Base-by-base conservation (phyloP, 148 eudicot species). In the Bassia scoparia region DNA sequence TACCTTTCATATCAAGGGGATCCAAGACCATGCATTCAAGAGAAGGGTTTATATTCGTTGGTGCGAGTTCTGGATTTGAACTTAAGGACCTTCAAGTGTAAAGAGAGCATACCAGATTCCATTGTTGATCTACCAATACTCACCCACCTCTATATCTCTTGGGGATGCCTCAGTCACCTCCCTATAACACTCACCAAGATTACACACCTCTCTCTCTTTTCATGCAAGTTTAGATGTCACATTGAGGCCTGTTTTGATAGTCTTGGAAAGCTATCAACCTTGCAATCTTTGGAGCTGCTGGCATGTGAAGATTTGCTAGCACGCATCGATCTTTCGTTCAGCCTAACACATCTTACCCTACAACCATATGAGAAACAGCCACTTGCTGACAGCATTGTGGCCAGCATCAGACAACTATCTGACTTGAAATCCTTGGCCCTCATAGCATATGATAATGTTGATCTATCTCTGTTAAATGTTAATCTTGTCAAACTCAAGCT, bases 141-240 rank as follows among this genome's bases (percentile, higher is more conserved):
- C 30, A 56, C 61, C 14, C 61, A 56, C 61, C 61, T 56, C 31
- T 56, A 56, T 56, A 56, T 56, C 61, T 56, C 61, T 56, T 13
- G 26, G 24, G 12, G 61, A 26, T 23, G 18, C n/a, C 61, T 56
- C 61, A 4, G 31, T 23, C 0, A 56, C 3, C 61, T 23, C 14
- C 31, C 61, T 26, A 2, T 23, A 24, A 7, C 12, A 24, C 7
- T 56, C 30, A 5, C 13, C 4, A 54, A 27, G 31, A 7, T 24
- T 27, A 56, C 15, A 7, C 61, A 56, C 31, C 13, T 24, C 13
- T 24, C 30, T 12, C 30, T 24, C 12, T 1, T 0, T 23, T 1
- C 0, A 7, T 56, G 27, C 27, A 27, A 21, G 3, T 54, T 21
- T 48, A 17, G 15, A 13, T 50, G 54, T 50, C n/a, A 16, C 54